phyloP scores from a whole-genome alignment of 2,329 filamentous ascomycete species.

The Clonostachys sp. region DNA sequence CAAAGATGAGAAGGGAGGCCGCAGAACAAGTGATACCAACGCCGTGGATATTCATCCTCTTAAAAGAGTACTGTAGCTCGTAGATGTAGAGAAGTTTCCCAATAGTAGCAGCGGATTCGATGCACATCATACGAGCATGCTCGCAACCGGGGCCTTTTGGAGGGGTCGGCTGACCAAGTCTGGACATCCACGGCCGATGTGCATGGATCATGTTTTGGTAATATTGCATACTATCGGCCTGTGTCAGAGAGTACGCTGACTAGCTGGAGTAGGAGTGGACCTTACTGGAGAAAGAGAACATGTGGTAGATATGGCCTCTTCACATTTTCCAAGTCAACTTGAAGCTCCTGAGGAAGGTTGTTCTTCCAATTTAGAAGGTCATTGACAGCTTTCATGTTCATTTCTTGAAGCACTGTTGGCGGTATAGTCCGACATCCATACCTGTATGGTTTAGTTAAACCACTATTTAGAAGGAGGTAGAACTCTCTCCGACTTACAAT shows the following conservation, averaged over 20 bases:
- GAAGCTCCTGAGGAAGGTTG: constrained; percentile 7
- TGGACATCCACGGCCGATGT: constrained; percentile 17
- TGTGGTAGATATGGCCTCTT: constrained; percentile 7
- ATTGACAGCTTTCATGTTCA: constrained; percentile 9
- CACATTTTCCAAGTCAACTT: constrained; percentile 10
- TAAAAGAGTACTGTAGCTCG: constrained; percentile 1
- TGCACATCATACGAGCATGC: not conserved
- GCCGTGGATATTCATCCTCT: constrained; percentile 11
- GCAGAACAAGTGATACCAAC: constrained; percentile 3
- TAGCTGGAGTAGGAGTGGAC: not conserved
- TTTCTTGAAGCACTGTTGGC: not conserved
- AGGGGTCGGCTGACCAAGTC: constrained; percentile 9
- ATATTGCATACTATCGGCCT: constrained; percentile 14
- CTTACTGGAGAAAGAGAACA: not conserved
- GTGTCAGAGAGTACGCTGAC: too few species aligned
- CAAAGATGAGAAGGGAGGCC: constrained; percentile 11
- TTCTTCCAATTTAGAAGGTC: constrained; percentile 12
- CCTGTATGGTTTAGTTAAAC: not conserved
- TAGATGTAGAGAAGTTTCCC: not conserved
- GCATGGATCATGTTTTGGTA: constrained; percentile 14
- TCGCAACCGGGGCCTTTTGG: not conserved
- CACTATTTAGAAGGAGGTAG: not conserved
- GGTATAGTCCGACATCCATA: not conserved
- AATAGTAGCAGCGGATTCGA: not conserved
- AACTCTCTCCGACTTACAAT: not conserved